Conservation (phyloP, 148 eudicot genomes). For the Rhododendron kiyosumense region DNA sequence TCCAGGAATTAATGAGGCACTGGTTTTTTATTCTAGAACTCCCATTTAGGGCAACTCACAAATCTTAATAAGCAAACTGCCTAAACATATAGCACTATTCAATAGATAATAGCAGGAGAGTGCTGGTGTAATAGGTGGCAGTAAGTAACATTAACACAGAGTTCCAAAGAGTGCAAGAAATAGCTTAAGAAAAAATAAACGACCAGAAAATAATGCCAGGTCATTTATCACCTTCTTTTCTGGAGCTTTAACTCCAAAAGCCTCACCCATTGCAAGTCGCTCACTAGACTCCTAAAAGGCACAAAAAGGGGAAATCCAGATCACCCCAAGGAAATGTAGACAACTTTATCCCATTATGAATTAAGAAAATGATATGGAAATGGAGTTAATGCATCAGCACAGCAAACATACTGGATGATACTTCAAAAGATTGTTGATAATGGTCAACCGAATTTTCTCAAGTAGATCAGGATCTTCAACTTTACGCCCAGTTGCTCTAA, state of each 20-base stretch:
- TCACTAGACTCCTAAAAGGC: constrained; percentile 77
- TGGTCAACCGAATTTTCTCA: constrained; percentile 81
- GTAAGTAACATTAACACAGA: neutral
- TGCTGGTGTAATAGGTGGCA: neutral
- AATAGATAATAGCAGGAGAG: neutral
- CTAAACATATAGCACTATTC: neutral
- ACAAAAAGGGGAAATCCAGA: constrained; percentile 5
- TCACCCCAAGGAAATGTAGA: neutral
- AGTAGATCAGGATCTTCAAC: constrained; percentile 97
- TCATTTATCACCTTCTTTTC: constrained; percentile 53
- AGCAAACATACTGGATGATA: constrained; percentile 80
- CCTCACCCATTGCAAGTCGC: constrained; percentile 95
- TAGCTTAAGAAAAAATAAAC: neutral
- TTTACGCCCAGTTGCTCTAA: constrained; percentile 70
- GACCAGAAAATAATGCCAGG: neutral
- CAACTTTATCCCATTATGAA: neutral
- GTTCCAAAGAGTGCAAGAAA: neutral
- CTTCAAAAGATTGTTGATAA: constrained; percentile 81
- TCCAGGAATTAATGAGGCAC: neutral
- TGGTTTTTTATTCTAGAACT: neutral
- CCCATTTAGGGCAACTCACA: neutral
- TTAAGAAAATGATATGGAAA: neutral
- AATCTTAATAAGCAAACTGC: neutral
- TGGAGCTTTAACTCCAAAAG: constrained; percentile 86
- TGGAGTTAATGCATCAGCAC: neutral